Evolutionary conservation across 495 filamentous ascomycete genomes (phyloP), one percentile per base, ranked within the genome.

Genomic region (Cetradonia linearis): DNA sequence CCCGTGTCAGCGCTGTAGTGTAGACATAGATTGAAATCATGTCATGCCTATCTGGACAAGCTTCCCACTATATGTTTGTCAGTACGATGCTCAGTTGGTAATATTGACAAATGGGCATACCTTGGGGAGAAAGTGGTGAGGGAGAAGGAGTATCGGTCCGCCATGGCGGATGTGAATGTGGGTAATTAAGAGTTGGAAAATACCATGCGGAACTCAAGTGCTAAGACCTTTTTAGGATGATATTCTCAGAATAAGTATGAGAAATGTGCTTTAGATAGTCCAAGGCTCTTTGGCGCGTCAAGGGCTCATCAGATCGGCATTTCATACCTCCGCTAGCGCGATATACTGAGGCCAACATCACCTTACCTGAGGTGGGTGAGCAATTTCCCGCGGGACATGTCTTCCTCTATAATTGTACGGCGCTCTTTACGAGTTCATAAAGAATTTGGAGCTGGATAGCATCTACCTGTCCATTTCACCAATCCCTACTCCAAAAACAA

Each of bases 121-220:
- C 92, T 98, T 68, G 93, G 93, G 66, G 93, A 97, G 86, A 99
- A 99, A 61, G 93, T 99, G 54, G 93, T 99, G 69, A 99, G 81
- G 42, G 94, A 97, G 86, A 97, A 99, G 50, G 93, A 96, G 74
- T 99, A 99, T 78, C 94, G 82, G 76, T 99, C 94, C 65, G 93
- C 91, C 93, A 99, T 99, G 70, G 64, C 76, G 65, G 55, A 34
- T 25, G 28, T 10, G 1, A 27, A 31, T 6, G n/a, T 16, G 16
- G 27, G 20, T 3, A 28, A 18, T 37, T 52, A 23, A 8, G 6
- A 13, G 23, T 23, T 60, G 55, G 20, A 52, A 44, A 25, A 55
- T 25, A 52, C 10, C 27, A 53, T 44, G 14, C 14, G 20, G 33
- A 31, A 20, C 20, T 13, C 31, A n/a, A 34, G 14, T 54, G 34